Conservation (phyloP, 2,329 filamentous ascomycete genomes). For the Penicillium verrucosum region DNA sequence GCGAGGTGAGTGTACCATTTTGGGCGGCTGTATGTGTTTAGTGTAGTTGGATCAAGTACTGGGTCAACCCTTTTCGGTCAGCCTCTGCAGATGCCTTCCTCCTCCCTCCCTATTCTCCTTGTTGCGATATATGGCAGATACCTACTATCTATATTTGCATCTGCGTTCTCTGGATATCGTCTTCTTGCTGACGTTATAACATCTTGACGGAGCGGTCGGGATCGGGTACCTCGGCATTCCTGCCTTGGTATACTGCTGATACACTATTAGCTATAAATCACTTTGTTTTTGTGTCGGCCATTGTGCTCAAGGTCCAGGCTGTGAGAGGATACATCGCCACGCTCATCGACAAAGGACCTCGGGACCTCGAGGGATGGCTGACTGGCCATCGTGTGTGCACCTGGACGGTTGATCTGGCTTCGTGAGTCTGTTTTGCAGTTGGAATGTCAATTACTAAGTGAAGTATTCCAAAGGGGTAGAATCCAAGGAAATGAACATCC, state of each 20-base stretch:
- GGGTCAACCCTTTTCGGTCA: background rate
- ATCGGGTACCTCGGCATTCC: too few relatives aligned
- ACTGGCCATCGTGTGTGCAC: background rate
- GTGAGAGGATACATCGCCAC: background rate
- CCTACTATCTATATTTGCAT: too few relatives aligned
- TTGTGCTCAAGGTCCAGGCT: background rate
- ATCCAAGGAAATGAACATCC: background rate
- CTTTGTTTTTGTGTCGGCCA: background rate
- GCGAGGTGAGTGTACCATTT: too few relatives aligned
- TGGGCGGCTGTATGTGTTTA: too few relatives aligned
- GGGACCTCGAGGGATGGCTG: background rate
- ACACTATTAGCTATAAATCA: background rate
- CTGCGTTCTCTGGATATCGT: too few relatives aligned
- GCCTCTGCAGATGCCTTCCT: background rate
- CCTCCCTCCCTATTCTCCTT: too few relatives aligned
- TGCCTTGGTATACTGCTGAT: too few relatives aligned
- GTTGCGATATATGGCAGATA: too few relatives aligned
- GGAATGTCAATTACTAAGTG: background rate
- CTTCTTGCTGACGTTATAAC: too few relatives aligned
- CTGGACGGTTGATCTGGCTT: background rate
- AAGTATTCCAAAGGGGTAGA: background rate
- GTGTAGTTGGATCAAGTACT: background rate
- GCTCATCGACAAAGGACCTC: background rate
- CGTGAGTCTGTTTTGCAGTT: background rate
- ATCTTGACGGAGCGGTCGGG: too few relatives aligned